Percentiles rank a stretch among this genome's conserved stretches.
phyloP scores from a whole-genome alignment of 257 asterid species.

The Nicotiana benthamiana region DNA sequence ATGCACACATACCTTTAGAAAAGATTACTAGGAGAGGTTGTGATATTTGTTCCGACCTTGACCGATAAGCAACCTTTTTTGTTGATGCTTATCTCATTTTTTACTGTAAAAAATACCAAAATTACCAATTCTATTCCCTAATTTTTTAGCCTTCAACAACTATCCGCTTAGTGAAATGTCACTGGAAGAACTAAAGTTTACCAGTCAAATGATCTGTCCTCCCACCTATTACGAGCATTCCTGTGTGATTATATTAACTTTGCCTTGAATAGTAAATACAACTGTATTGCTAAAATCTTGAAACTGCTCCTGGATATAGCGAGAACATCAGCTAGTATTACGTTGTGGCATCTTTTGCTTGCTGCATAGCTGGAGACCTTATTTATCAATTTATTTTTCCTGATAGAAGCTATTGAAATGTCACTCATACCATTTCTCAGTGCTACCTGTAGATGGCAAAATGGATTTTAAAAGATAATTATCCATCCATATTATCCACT shows the following conservation, averaged over 20 bases:
- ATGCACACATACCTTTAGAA: neutral
- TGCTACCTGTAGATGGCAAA: no score
- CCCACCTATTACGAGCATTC: neutral
- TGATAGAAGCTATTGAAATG: neutral
- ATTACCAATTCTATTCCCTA: neutral
- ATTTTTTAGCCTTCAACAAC: neutral
- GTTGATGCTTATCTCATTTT: neutral
- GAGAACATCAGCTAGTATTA: neutral
- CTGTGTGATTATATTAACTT: neutral
- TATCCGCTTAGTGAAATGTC: neutral
- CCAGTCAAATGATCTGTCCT: neutral
- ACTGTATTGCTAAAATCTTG: neutral
- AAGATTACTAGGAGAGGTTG: neutral
- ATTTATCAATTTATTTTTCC: neutral
- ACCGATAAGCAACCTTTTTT: neutral
- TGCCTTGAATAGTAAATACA: neutral
- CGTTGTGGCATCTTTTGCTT: neutral
- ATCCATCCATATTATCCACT: no score
- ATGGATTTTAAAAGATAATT: no score
- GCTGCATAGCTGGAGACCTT: neutral
- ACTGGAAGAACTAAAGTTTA: neutral
- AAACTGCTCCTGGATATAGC: neutral
- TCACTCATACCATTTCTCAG: neutral
- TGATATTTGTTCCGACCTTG: neutral
- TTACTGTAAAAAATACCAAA: neutral